These are phyloP conservation scores for Rhynchospora tenuis DNA, from an alignment of 176 grass and related monocot genomes.

Conservation along the genomic window DNA sequence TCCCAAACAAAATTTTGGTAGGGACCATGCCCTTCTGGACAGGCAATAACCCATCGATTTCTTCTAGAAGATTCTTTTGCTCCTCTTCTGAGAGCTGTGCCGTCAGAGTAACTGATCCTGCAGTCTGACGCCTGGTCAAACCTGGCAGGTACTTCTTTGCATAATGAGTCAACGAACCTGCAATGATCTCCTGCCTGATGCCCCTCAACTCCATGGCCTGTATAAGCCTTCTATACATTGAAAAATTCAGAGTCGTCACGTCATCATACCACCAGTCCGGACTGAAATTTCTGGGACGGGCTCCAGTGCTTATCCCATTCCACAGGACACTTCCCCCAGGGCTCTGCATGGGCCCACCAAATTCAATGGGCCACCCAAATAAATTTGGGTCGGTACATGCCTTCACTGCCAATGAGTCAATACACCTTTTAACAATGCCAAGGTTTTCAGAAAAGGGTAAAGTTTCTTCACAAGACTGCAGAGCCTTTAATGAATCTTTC, in stretches of 20 bases:
- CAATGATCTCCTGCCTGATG: constrained; percentile 55
- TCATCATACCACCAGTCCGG: constrained; percentile 95
- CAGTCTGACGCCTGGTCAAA: constrained; percentile 63
- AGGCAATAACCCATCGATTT: constrained; percentile 59
- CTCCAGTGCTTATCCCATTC: constrained; percentile 90
- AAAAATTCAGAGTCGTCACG: constrained; percentile 59
- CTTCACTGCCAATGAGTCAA: constrained; percentile 71
- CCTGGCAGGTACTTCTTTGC: constrained; percentile 74
- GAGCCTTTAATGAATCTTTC: constrained; percentile 71
- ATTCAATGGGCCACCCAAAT: constrained; percentile 78
- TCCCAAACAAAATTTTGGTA: constrained; percentile 64
- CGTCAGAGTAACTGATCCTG: constrained; percentile 27
- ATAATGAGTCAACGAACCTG: constrained; percentile 68
- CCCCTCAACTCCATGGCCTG: constrained; percentile 69
- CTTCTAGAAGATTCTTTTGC: constrained; percentile 74
- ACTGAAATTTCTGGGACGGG: constrained; percentile 72
- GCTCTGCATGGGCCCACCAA: constrained; percentile 67
- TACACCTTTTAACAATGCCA: constrained; percentile 77
- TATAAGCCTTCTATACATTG: constrained; percentile 68
- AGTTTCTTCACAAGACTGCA: constrained; percentile 71
- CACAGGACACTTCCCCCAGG: constrained; percentile 77
- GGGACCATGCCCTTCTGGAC: constrained; percentile 57
- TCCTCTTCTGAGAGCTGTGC: constrained; percentile 55
- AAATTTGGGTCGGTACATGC: constrained; percentile 73
- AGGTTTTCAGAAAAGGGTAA: constrained; percentile 72